These are phyloP conservation scores for Rhododendron kiyosumense DNA, from an alignment of 148 eudicot species.

Conservation along the genomic window DNA sequence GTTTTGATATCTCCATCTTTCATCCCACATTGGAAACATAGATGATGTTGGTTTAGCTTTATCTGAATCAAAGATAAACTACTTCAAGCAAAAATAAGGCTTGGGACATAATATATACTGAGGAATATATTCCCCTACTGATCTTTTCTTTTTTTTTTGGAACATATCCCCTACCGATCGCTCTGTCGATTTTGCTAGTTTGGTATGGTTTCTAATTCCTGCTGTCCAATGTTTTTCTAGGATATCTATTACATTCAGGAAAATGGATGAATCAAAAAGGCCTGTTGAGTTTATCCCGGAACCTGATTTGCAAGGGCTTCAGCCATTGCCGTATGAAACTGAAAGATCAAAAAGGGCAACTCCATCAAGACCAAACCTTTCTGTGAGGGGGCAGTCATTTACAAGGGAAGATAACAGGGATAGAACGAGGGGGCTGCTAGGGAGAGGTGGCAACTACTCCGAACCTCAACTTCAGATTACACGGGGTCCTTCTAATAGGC, in stretches of 20 bases:
- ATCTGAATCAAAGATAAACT: not conserved
- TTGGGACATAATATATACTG: not conserved
- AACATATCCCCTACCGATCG: not conserved
- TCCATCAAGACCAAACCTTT: slow-evolving; percentile 13
- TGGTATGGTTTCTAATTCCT: not conserved
- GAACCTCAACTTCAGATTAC: slow-evolving; percentile 19
- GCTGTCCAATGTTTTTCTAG: slow-evolving; percentile 12
- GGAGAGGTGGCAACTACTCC: slow-evolving; percentile 3
- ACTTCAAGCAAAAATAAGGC: not conserved
- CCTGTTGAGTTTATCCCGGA: slow-evolving; percentile 42
- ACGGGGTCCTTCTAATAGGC: slow-evolving; percentile 24
- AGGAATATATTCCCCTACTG: not conserved
- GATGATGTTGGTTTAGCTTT: not conserved
- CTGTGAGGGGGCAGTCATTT: slow-evolving; percentile 3
- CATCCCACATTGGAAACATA: not conserved
- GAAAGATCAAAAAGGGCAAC: slow-evolving; percentile 13
- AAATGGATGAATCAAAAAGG: slow-evolving; percentile 49
- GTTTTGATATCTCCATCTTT: not conserved
- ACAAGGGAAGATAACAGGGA: slow-evolving; percentile 16
- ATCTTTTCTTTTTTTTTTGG: not conserved
- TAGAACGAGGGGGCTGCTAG: slow-evolving; percentile 11
- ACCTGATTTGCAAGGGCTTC: slow-evolving; percentile 45
- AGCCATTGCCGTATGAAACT: slow-evolving; percentile 31
- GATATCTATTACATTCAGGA: slow-evolving; percentile 62
- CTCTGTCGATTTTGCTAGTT: not conserved